A percentile compares a stretch with the other conserved stretches of the same genome.
phyloP scores from a whole-genome alignment of 2,329 filamentous ascomycete species.

The Diplodia seriata region DNA sequence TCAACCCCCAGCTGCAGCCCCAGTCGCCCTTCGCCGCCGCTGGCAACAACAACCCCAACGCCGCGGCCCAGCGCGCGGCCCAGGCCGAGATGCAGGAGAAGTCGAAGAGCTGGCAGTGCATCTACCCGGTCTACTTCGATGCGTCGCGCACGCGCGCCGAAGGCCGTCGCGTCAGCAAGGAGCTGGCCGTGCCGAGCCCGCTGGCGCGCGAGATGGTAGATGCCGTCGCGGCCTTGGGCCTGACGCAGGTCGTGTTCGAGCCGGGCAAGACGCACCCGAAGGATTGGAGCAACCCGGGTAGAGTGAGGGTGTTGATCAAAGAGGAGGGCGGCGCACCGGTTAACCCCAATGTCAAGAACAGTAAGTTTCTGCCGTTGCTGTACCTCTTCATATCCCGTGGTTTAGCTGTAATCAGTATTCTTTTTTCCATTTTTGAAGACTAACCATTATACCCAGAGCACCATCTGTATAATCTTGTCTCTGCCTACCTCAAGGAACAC shows the following conservation, averaged over 20 bases:
- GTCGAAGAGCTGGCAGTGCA: slow-evolving; percentile 80
- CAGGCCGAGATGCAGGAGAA: slow-evolving; percentile 57
- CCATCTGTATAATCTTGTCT: slow-evolving; percentile 83
- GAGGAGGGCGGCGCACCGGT: slow-evolving; percentile 64
- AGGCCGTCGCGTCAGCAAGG: slow-evolving; percentile 77
- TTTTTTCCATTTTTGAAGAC: background rate
- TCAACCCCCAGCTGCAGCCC: slow-evolving; percentile 42
- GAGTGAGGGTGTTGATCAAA: slow-evolving; percentile 80
- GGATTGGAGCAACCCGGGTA: slow-evolving; percentile 96
- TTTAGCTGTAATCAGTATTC: background rate
- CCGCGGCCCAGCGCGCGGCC: slow-evolving; percentile 47
- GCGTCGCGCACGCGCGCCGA: slow-evolving; percentile 73
- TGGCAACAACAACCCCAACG: slow-evolving; percentile 34
- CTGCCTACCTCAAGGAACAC: slow-evolving; percentile 75
- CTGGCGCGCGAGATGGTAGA: slow-evolving; percentile 88
- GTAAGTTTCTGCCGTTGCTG: slow-evolving; percentile 56
- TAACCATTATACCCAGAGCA: slow-evolving; percentile 66
- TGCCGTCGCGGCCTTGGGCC: slow-evolving; percentile 75
- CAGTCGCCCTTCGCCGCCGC: slow-evolving; percentile 38
- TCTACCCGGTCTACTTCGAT: slow-evolving; percentile 98
- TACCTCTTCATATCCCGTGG: too few species aligned
- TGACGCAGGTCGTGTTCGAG: slow-evolving; percentile 77
- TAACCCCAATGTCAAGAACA: slow-evolving; percentile 67
- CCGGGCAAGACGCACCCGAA: slow-evolving; percentile 91
- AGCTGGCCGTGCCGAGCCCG: slow-evolving; percentile 80